Evolutionary conservation across 2,329 filamentous ascomycete genomes (phyloP).

Genomic region (Alternaria sp.): DNA sequence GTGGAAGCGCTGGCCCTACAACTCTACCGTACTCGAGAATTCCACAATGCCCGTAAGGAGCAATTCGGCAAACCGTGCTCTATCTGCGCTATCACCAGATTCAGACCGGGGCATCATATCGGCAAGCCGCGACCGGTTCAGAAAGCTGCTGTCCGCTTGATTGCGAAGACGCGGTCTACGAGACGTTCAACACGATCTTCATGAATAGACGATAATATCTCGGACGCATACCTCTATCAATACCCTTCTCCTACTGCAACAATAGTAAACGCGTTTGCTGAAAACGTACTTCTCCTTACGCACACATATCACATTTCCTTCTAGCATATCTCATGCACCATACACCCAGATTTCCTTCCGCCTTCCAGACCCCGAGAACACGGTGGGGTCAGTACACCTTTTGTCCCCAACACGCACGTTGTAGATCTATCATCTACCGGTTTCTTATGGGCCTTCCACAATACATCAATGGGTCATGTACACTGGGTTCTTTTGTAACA

Average conservation of each 20-base stretch:
- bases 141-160: background rate
- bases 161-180: background rate
- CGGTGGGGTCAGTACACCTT: background rate
- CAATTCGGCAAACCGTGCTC: constrained; percentile 32
- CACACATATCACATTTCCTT: background rate
- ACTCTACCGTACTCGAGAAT: constrained; percentile 38
- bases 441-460: background rate
- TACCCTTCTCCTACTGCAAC: background rate
- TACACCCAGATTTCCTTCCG: background rate
- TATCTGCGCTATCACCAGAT: constrained; percentile 29
- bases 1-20: constrained; percentile 38
- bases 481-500: background rate
- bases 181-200: background rate
- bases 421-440: background rate
- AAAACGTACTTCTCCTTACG: background rate
- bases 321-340: background rate
- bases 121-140: background rate
- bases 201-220: background rate
- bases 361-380: background rate
- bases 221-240: background rate
- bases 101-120: background rate
- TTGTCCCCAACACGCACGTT: background rate
- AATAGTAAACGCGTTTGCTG: background rate
- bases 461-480: background rate
- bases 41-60: constrained; percentile 31